Evolutionary conservation across 2,329 filamentous ascomycete species (phyloP).

Genomic region (Lachnellula arida): DNA sequence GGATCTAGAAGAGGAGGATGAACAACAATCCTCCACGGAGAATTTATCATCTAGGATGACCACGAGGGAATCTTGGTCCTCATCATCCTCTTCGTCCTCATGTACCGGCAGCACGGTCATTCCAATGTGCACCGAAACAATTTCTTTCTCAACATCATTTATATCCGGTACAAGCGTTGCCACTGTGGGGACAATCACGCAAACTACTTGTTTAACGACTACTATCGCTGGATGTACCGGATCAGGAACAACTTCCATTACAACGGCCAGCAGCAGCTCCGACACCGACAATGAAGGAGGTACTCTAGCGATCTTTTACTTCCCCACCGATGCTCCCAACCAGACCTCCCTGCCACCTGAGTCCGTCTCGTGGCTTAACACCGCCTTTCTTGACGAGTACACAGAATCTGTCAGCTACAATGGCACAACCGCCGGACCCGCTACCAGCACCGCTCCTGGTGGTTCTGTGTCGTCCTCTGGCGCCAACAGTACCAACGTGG

Average conservation of each 20-base stretch:
- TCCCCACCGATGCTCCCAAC: too few relatives aligned
- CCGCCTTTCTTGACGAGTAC: too few relatives aligned
- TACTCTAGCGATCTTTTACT: too few relatives aligned
- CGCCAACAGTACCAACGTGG: too few relatives aligned
- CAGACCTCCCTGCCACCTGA: too few relatives aligned
- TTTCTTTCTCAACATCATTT: constrained; percentile 8
- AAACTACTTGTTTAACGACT: constrained; percentile 1
- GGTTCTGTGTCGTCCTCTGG: too few relatives aligned
- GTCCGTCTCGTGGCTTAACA: too few relatives aligned
- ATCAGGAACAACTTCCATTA: constrained; percentile 2
- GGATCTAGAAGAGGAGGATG: constrained; percentile 1
- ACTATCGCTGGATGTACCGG: constrained; percentile 5
- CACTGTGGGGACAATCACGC: constrained; percentile 1
- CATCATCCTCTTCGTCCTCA: constrained; percentile 1
- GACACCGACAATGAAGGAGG: too few relatives aligned
- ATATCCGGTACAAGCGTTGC: constrained; percentile 2
- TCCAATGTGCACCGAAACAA: constrained; percentile 5
- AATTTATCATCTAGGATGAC: not conserved
- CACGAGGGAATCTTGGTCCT: not conserved
- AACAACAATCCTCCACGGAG: not conserved
- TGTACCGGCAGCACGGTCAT: constrained; percentile 1
- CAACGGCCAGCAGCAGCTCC: not conserved
- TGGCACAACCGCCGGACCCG: too few relatives aligned
- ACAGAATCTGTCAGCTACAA: too few relatives aligned
- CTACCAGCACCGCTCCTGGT: too few relatives aligned